Evolutionary conservation across 768 basidiomycete species (phyloP).

Genomic region (Fomitopsis pulvina): DNA sequence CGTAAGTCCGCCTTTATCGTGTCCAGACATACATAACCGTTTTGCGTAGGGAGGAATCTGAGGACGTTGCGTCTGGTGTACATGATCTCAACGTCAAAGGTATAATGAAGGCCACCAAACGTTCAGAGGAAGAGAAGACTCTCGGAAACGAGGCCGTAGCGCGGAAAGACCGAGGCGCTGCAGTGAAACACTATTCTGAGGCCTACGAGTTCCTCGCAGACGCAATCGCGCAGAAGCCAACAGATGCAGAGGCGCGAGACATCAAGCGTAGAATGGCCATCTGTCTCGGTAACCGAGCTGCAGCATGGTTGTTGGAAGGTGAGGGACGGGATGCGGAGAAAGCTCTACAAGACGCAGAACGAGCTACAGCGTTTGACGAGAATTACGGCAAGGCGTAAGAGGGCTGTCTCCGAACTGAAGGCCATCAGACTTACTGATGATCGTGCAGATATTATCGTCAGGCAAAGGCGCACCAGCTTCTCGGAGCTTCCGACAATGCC

Average conservation of each 20-base stretch:
- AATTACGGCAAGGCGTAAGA: conserved; percentile 29
- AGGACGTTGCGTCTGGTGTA: conserved; percentile 24
- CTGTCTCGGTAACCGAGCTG: conserved; percentile 29
- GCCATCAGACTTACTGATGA: not conserved
- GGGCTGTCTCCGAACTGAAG: not conserved
- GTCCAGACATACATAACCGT: not conserved
- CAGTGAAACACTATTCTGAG: conserved; percentile 25
- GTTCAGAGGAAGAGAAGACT: conserved; percentile 21
- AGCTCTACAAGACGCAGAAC: conserved; percentile 28
- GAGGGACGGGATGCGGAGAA: conserved; percentile 20
- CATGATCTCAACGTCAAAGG: conserved; percentile 23
- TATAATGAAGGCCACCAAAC: conserved; percentile 15
- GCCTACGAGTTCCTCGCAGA: conserved; percentile 23
- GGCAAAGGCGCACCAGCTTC: conserved; percentile 22
- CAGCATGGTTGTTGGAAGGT: conserved; percentile 25
- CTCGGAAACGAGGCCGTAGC: conserved; percentile 20
- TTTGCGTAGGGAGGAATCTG: conserved; percentile 21
- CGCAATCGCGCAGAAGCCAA: conserved; percentile 21
- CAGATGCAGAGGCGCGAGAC: conserved; percentile 18
- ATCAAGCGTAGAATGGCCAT: conserved; percentile 23
- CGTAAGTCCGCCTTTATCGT: conserved; percentile 1
- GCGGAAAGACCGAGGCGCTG: conserved; percentile 21
- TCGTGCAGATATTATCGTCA: conserved; percentile 26
- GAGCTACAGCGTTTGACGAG: conserved; percentile 21
- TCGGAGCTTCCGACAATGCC: conserved; percentile 20